phyloP scores from a whole-genome alignment of 768 basidiomycete species.

The Coprinopsis sp. region DNA sequence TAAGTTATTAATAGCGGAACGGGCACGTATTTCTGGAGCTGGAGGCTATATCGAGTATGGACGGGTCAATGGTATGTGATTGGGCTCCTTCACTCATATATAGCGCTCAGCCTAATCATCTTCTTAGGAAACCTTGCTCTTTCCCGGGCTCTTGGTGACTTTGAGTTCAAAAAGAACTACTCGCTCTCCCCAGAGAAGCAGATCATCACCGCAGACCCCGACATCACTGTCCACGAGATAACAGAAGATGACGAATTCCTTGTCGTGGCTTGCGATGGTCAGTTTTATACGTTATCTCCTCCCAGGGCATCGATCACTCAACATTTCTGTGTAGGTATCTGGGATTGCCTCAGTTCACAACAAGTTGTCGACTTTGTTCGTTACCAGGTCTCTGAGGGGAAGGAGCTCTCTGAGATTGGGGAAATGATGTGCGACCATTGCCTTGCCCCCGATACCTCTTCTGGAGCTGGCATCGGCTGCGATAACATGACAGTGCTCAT shows the following conservation, averaged over 20 bases:
- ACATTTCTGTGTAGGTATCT: constrained; percentile 68
- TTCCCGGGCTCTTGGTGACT: constrained; percentile 93
- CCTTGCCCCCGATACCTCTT: constrained; percentile 88
- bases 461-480: constrained; percentile 90
- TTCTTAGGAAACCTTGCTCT: constrained; percentile 86
- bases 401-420: constrained; percentile 75
- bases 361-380: constrained; percentile 89
- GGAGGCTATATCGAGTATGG: constrained; percentile 97
- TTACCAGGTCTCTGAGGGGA: constrained; percentile 73
- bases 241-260: constrained; percentile 93
- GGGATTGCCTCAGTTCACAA: constrained; percentile 95
- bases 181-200: constrained; percentile 79
- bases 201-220: constrained; percentile 93
- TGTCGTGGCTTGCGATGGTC: constrained; percentile 96
- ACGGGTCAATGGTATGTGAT: constrained; percentile 81
- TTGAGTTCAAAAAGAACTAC: constrained; percentile 97
- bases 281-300: constrained; percentile 1
- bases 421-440: constrained; percentile 91
- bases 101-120: constrained; percentile 6
- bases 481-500: constrained; percentile 99
- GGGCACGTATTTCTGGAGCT: constrained; percentile 77
- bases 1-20: constrained; percentile 55
- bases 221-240: constrained; percentile 76
- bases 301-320: constrained; percentile 2
- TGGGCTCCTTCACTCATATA: not conserved